Percentiles rank a stretch among this genome's conserved stretches.
Conservation (phyloP, 345 rosid genomes). For the Gossypium bickii region DNA sequence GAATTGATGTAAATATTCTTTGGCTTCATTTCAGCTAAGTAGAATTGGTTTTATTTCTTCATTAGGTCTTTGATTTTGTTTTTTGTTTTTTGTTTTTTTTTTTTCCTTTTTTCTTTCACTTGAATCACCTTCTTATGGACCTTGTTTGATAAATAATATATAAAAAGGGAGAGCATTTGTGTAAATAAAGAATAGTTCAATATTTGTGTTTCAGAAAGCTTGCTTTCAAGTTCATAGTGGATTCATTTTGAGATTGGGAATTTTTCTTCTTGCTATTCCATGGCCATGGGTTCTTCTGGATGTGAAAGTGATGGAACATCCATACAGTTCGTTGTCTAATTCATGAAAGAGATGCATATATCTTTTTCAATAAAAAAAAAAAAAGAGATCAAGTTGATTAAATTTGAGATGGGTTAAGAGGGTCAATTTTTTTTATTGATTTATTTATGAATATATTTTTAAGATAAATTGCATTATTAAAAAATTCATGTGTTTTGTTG, state of each 20-base stretch:
- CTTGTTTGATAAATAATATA: conserved; percentile 63
- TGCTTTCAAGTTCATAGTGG: not conserved
- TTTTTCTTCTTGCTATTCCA: not conserved
- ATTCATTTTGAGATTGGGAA: not conserved
- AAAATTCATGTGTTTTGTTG: no score
- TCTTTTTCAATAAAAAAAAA: no score
- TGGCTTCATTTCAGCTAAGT: conserved; percentile 31
- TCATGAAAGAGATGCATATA: no score
- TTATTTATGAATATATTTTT: no score
- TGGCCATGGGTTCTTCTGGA: not conserved
- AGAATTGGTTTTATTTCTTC: conserved; percentile 30
- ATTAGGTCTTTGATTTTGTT: not conserved
- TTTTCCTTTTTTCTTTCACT: not conserved
- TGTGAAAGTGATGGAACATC: not conserved
- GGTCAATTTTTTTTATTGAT: no score
- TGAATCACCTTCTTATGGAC: conserved; percentile 12
- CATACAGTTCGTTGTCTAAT: no score
- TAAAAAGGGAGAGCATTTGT: conserved; percentile 18
- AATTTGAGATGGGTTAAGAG: no score
- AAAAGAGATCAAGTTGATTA: no score
- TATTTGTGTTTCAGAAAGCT: not conserved
- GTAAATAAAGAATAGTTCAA: conserved; percentile 15
- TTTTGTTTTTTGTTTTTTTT: not conserved
- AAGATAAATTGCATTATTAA: no score
- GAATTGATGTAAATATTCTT: conserved; percentile 43